These are phyloP conservation scores for Aspergillus bridgeri DNA, from an alignment of 495 filamentous ascomycete genomes.

Conservation along the genomic window DNA sequence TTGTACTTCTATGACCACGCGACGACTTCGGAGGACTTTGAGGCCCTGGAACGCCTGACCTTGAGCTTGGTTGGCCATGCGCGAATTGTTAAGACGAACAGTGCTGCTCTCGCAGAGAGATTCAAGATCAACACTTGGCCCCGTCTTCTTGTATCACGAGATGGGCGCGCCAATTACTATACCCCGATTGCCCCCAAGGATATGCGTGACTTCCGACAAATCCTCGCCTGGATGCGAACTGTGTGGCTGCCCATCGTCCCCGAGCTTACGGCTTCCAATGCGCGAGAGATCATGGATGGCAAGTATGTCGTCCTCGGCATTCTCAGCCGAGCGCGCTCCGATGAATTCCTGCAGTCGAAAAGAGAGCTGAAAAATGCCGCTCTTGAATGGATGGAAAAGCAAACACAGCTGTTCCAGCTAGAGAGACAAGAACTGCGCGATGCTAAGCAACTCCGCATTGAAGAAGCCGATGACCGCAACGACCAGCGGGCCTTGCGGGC, in stretches of 20 bases:
- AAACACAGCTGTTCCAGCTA: conserved; percentile 79
- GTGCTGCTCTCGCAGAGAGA: conserved; percentile 63
- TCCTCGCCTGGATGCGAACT: conserved; percentile 89
- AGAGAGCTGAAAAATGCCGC: conserved; percentile 94
- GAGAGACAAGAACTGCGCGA: conserved; percentile 91
- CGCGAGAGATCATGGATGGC: conserved; percentile 89
- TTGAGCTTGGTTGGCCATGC: conserved; percentile 87
- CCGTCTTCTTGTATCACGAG: conserved; percentile 80
- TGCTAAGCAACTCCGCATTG: conserved; percentile 89
- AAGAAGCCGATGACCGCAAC: conserved; percentile 90
- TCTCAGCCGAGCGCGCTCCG: conserved; percentile 71
- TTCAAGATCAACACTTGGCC: conserved; percentile 98
- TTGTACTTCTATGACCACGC: conserved; percentile 96
- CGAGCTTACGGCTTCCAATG: conserved; percentile 87
- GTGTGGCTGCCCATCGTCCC: conserved; percentile 98
- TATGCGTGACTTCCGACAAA: conserved; percentile 78
- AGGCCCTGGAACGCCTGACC: conserved; percentile 78
- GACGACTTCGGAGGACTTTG: conserved; percentile 87
- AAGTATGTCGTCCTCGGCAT: conserved; percentile 91
- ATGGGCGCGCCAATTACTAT: conserved; percentile 86
- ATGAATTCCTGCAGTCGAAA: conserved; percentile 73
- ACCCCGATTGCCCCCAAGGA: conserved; percentile 76
- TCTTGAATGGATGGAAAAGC: conserved; percentile 96
- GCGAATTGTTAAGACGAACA: conserved; percentile 84
- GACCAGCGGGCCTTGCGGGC: conserved; percentile 80